Evolutionary conservation across 495 filamentous ascomycete genomes (phyloP).

Genomic region (Gamarada debralockiae): DNA sequence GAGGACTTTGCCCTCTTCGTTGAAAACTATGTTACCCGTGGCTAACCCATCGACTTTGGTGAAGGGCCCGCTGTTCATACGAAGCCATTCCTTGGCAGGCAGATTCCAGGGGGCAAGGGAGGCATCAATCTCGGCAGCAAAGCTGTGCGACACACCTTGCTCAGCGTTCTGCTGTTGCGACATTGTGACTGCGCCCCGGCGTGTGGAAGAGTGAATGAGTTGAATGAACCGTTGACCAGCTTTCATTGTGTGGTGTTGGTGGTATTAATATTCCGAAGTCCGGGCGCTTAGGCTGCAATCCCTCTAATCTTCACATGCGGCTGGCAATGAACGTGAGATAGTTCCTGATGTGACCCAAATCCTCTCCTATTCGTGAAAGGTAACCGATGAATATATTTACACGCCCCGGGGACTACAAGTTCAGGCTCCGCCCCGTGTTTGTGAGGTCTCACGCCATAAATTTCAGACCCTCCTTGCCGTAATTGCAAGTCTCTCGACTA

Average conservation of each 20-base stretch:
- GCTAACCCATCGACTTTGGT: constrained; percentile 10
- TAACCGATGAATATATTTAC: no score
- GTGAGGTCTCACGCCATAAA: no score
- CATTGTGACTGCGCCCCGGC: constrained; percentile 8
- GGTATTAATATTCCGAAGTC: constrained; percentile 5
- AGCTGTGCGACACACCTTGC: constrained; percentile 10
- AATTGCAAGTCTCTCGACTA: no score
- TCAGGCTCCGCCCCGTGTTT: no score
- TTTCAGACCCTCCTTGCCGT: no score
- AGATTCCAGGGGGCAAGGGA: constrained; percentile 8
- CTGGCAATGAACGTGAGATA: constrained; percentile 2
- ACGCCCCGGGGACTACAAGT: no score
- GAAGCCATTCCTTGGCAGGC: constrained; percentile 12
- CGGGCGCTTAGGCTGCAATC: constrained; percentile 10
- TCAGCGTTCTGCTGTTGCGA: constrained; percentile 11
- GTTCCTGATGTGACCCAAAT: constrained; percentile 3
- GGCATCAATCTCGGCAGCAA: constrained; percentile 10
- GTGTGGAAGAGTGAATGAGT: constrained; percentile 10
- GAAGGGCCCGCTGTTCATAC: constrained; percentile 4
- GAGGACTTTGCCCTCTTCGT: constrained; percentile 30
- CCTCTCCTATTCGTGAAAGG: background rate
- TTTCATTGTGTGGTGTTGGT: constrained; percentile 7
- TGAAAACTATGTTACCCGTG: constrained; percentile 12
- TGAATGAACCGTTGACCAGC: constrained; percentile 11
- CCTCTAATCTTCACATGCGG: constrained; percentile 6